A percentile compares a stretch with the other conserved stretches of the same genome.
Evolutionary conservation across 129 eudicot genomes (phyloP).

Genomic region (Silybum marianum): DNA sequence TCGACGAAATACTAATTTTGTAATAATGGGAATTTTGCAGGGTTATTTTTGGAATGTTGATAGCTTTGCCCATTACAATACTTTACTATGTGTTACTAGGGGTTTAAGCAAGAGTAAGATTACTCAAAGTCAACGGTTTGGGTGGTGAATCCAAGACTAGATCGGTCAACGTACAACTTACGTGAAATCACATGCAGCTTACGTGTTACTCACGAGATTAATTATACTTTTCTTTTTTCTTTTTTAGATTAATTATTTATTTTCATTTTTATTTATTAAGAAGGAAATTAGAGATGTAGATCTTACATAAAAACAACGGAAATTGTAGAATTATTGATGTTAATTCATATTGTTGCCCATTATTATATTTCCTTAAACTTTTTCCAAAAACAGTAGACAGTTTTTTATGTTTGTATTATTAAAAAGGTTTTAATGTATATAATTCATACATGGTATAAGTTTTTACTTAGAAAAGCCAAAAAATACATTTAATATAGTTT

Average conservation of each 20-base stretch:
- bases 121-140: conserved; percentile 26
- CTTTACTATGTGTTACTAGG: conserved; percentile 92
- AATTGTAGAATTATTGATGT: conserved; percentile 22
- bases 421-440: too few species aligned
- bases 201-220: conserved; percentile 37
- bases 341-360: background rate
- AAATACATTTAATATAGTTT: too few species aligned
- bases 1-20: background rate
- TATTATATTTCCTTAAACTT: background rate
- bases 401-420: too few species aligned
- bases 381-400: background rate
- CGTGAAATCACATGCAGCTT: conserved; percentile 36
- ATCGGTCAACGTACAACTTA: conserved; percentile 45
- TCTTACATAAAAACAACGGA: conserved; percentile 25
- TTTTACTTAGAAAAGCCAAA: too few species aligned
- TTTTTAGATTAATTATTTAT: background rate
- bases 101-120: conserved; percentile 34
- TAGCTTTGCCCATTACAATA: conserved; percentile 91
- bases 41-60: conserved; percentile 94
- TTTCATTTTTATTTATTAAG: conserved; percentile 16
- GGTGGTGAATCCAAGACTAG: conserved; percentile 32
- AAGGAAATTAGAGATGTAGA: conserved; percentile 36
- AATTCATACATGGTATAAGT: too few species aligned
- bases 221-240: conserved; percentile 16
- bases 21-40: conserved; percentile 43